phyloP scores from a whole-genome alignment of 352 stramenopile genomes.

The Phytopythium litorale region DNA sequence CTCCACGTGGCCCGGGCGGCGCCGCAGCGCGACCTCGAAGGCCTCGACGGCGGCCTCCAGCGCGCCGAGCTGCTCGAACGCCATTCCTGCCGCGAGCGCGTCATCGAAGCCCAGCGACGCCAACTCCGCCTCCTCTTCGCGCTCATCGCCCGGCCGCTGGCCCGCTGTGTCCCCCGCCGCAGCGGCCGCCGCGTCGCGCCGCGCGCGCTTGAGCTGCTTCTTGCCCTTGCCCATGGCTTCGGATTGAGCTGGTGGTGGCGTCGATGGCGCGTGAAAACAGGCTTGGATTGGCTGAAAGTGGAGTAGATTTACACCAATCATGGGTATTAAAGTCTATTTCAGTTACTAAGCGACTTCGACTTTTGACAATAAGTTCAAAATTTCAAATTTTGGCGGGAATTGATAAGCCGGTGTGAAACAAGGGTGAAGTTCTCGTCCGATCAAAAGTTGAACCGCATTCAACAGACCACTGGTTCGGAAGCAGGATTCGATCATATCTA shows the following conservation, averaged over 20 bases:
- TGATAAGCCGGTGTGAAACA: no score
- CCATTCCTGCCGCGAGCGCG: constrained; percentile 52
- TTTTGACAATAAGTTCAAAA: no score
- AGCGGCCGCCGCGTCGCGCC: not conserved
- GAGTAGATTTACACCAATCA: constrained; percentile 1
- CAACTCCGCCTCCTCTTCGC: constrained; percentile 35
- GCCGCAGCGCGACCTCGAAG: constrained; percentile 35
- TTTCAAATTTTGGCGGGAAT: no score
- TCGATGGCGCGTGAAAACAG: not conserved
- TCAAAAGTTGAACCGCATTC: no score
- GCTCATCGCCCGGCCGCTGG: constrained; percentile 28
- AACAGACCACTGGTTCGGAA: no score
- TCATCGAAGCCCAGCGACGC: constrained; percentile 51
- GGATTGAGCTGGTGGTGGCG: not conserved
- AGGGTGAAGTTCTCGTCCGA: no score
- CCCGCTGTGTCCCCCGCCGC: constrained; percentile 11
- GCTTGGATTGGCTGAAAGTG: not conserved
- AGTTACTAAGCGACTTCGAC: no score
- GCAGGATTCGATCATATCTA: not conserved
- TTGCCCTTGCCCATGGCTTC: constrained; percentile 39
- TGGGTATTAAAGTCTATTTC: no score
- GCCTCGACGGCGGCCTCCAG: constrained; percentile 42
- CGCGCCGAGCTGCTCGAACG: constrained; percentile 58
- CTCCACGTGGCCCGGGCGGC: constrained; percentile 37
- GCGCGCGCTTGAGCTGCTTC: constrained; percentile 30